Evolutionary conservation across 1,139 yeast species (phyloP).

Genomic region (Maudiozyma humilis): DNA sequence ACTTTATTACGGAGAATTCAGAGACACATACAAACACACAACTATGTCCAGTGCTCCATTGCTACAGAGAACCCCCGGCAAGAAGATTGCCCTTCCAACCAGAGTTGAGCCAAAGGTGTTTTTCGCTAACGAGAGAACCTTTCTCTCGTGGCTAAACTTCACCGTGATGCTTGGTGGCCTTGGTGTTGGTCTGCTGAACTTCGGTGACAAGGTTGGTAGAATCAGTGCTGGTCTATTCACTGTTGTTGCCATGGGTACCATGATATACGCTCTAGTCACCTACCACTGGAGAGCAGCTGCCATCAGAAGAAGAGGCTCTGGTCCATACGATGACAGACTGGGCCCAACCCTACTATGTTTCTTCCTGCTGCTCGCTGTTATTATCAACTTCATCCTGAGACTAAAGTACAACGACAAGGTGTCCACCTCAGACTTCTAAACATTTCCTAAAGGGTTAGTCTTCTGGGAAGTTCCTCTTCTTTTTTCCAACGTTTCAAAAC

Average conservation of each 20-base stretch:
- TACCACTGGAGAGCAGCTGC: constrained; percentile 99
- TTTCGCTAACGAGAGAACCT: constrained; percentile 97
- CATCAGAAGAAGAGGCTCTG: constrained; percentile 91
- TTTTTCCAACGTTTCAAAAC: too few species aligned
- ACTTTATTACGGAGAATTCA: too few species aligned
- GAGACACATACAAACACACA: not conserved
- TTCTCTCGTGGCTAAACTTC: constrained; percentile 94
- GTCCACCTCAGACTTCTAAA: not conserved
- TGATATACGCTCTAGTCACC: constrained; percentile 89
- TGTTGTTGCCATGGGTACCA: constrained; percentile 90
- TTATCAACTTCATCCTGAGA: constrained; percentile 83
- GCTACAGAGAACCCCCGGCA: constrained; percentile 58
- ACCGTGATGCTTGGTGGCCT: constrained; percentile 94
- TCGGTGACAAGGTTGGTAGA: constrained; percentile 90
- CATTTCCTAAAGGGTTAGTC: not conserved
- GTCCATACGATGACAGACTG: constrained; percentile 95
- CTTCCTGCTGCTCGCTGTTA: constrained; percentile 84
- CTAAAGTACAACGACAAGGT: constrained; percentile 35
- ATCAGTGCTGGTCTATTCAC: constrained; percentile 93
- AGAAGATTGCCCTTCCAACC: constrained; percentile 95
- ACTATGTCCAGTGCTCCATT: constrained; percentile 47
- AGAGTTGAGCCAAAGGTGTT: constrained; percentile 97
- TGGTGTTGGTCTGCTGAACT: constrained; percentile 90
- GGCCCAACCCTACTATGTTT: constrained; percentile 98
- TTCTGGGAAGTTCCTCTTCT: not conserved